These are phyloP conservation scores for Pestalotiopsis sp. DNA, from an alignment of 2,329 filamentous ascomycete genomes.

Conservation along the genomic window DNA sequence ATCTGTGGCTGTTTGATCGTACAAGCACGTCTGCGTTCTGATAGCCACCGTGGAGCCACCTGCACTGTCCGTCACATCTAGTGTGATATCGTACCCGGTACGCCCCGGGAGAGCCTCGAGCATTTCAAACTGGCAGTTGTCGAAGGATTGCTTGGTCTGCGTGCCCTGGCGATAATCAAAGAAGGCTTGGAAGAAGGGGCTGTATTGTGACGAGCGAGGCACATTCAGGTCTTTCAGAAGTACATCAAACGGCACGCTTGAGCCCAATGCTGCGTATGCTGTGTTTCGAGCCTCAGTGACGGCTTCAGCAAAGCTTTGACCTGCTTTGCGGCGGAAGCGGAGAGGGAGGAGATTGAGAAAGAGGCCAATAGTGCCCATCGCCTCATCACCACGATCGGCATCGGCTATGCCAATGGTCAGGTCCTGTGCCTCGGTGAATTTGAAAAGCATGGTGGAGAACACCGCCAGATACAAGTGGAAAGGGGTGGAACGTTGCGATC, in stretches of 20 bases:
- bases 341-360: constrained; percentile 44
- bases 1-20: constrained; percentile 29
- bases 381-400: constrained; percentile 33
- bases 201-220: constrained; percentile 34
- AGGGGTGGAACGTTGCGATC: constrained; percentile 29
- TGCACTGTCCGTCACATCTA: constrained; percentile 39
- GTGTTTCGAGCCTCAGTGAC: constrained; percentile 13
- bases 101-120: constrained; percentile 17
- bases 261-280: constrained; percentile 21
- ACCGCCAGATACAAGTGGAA: constrained; percentile 45
- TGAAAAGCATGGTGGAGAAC: constrained; percentile 34
- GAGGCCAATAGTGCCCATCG: constrained; percentile 36
- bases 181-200: constrained; percentile 43
- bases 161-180: constrained; percentile 29
- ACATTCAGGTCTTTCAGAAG: constrained; percentile 40
- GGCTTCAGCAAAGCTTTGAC: constrained; percentile 19
- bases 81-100: constrained; percentile 30
- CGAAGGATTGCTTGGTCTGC: constrained; percentile 21
- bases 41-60: constrained; percentile 21
- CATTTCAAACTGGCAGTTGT: constrained; percentile 22
- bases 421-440: constrained; percentile 31
- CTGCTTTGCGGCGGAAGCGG: constrained; percentile 25
- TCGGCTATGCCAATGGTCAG: constrained; percentile 47
- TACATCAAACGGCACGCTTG: constrained; percentile 35
- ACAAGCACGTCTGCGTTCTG: constrained; percentile 32